Evolutionary conservation across 2,329 filamentous ascomycete genomes (phyloP), one percentile per base, ranked within the genome.

Genomic region (Conoideocrella luteorostrata): DNA sequence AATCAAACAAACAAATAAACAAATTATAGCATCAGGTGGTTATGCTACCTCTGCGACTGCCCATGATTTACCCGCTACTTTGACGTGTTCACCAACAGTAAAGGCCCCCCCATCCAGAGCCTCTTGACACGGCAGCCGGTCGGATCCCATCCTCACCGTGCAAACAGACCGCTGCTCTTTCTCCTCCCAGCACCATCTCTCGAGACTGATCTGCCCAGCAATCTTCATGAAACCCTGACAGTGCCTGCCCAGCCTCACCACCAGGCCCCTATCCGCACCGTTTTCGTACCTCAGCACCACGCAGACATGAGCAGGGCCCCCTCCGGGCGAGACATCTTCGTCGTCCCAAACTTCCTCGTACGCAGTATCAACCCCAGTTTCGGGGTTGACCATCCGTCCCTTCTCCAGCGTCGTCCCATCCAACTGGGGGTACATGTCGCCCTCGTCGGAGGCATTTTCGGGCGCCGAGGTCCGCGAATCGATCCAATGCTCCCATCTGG

Each of bases 321-420:
- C 22, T 15, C 30, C 32, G 0, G 43, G 39, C 2, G 49, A 40
- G 0, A 58, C 52, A 2, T 63, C 57, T 2, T 69, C 58, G 33
- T 80, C 75, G 2, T 64, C 59, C 83, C 83, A 87, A 3, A 84
- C 56, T 59, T 88, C 84, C 57, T 86, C 82, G 51, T 89, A 88
- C 1, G 63, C 62, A 9, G 70, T 71, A 30, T 70, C 58, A 1
- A 54, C 33, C 0, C 74, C 73, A 2, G 75, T 78, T 1, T 60
- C 66, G 0, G 78, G 78, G 50, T 84, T 80, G 10, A 72, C 61
- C 74, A 83, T 84, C 11, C 53, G 52, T 0, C 82, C 82, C 34
- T 63, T 73, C 57, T 86, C 82, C 5, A 82, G 60, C 7, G 69
- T 65, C 12, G 55, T 56, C 28, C 63, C 63, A 54, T 68, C 57